Evolutionary conservation across 768 basidiomycete genomes (phyloP).

Genomic region (Guyanaporus albipodus): DNA sequence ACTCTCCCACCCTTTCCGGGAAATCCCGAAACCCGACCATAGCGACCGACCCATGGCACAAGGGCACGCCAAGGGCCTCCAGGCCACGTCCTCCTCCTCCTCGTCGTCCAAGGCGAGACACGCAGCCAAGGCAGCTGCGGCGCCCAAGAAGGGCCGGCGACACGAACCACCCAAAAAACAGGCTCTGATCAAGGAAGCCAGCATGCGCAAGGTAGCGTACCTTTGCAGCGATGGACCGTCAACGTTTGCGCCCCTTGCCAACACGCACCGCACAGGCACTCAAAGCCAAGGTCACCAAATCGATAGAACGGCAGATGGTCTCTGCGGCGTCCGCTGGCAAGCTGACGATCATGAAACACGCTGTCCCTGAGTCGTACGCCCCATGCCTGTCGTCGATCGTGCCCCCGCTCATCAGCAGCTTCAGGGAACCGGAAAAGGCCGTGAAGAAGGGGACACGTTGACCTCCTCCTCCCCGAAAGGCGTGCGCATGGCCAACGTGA

Average conservation of each 20-base stretch:
- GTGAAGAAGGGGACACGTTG: conserved; percentile 18
- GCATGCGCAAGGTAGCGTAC: conserved; percentile 65
- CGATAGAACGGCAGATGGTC: conserved; percentile 90
- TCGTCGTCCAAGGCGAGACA: conserved; percentile 47
- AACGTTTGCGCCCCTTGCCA: too few relatives aligned
- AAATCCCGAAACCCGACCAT: conserved; percentile 17
- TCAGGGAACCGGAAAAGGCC: conserved; percentile 23
- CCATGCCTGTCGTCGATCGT: not conserved
- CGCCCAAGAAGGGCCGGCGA: conserved; percentile 75
- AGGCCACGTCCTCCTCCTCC: conserved; percentile 46
- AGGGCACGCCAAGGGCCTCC: conserved; percentile 79
- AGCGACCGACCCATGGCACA: conserved; percentile 54
- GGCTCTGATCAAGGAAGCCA: conserved; percentile 63
- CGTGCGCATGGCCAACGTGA: conserved; percentile 4
- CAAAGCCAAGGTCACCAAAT: conserved; percentile 87
- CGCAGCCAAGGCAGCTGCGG: conserved; percentile 62
- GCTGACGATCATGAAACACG: conserved; percentile 87
- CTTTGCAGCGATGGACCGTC: not conserved
- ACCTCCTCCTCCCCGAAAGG: conserved; percentile 6
- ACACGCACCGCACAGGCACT: conserved; percentile 49
- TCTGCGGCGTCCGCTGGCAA: conserved; percentile 85
- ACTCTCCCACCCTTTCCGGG: conserved; percentile 19
- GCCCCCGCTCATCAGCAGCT: not conserved
- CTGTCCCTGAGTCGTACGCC: conserved; percentile 31
- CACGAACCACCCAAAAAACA: conserved; percentile 81